These are phyloP conservation scores for Pythium angustatum DNA, from an alignment of 352 stramenopile genomes.

Conservation along the genomic window DNA sequence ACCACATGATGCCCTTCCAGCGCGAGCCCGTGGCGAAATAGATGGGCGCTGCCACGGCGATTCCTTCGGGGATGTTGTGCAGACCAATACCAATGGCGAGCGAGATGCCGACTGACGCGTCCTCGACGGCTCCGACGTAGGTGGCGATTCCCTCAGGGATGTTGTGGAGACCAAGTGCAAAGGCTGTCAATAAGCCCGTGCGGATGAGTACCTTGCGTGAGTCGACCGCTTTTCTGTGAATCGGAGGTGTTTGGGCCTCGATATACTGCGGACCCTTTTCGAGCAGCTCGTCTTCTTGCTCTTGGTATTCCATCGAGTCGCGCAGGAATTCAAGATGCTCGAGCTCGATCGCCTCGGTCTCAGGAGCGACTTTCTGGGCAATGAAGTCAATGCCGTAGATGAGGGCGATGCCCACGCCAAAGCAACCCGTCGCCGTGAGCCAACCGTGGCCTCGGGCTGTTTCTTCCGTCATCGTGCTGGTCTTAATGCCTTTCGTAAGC, in stretches of 20 bases:
- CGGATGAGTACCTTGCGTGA: conserved; percentile 62
- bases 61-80: conserved; percentile 97
- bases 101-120: conserved; percentile 89
- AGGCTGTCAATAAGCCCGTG: conserved; percentile 88
- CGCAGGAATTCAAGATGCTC: conserved; percentile 36
- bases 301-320: conserved; percentile 35
- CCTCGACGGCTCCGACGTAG: conserved; percentile 90
- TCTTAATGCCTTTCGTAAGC: conserved; percentile 40
- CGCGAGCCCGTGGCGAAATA: conserved; percentile 96
- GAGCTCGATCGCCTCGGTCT: conserved; percentile 34
- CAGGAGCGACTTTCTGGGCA: conserved; percentile 40
- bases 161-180: conserved; percentile 94
- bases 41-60: conserved; percentile 95
- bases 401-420: conserved; percentile 81
- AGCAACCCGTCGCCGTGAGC: conserved; percentile 79
- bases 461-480: conserved; percentile 32
- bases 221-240: no score
- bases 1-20: conserved; percentile 95
- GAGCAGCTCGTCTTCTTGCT: background rate
- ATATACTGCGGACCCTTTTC: conserved; percentile 30
- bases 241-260: conserved; percentile 47
- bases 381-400: conserved; percentile 52
- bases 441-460: conserved; percentile 56
- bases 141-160: conserved; percentile 96
- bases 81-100: conserved; percentile 95